These are phyloP conservation scores for Magnaporthiopsis rhizophila DNA, from an alignment of 2,329 filamentous ascomycete species.

Conservation along the genomic window DNA sequence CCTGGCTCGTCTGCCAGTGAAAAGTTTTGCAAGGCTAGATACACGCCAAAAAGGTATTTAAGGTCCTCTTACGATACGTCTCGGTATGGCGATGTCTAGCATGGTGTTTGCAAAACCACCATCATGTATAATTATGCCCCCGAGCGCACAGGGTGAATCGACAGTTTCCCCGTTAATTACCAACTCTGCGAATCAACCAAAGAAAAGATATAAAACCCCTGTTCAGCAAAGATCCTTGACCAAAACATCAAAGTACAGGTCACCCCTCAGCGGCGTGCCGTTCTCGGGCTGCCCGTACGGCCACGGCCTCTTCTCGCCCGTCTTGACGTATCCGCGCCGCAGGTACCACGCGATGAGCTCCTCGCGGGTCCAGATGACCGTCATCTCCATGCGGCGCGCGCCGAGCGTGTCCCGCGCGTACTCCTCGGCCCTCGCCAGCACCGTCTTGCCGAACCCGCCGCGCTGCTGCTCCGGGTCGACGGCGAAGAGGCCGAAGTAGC, in stretches of 20 bases:
- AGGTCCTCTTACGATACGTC: too few relatives aligned
- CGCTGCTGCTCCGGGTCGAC: conserved; percentile 34
- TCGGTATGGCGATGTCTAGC: too few relatives aligned
- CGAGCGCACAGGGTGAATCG: too few relatives aligned
- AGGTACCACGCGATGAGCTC: conserved; percentile 40
- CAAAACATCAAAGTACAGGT: conserved; percentile 33
- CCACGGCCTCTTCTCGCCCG: conserved; percentile 32
- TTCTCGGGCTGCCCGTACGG: conserved; percentile 30
- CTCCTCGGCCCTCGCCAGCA: conserved; percentile 32
- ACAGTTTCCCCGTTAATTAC: too few relatives aligned
- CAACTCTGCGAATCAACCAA: not conserved
- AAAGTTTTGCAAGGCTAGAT: too few relatives aligned
- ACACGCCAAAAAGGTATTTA: too few relatives aligned
- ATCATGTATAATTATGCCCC: too few relatives aligned
- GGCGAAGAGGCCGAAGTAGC: conserved; percentile 41
- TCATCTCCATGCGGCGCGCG: conserved; percentile 31
- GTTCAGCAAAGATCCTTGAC: conserved; percentile 25
- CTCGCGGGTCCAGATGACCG: conserved; percentile 31
- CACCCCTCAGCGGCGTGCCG: conserved; percentile 30
- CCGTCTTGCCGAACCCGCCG: conserved; percentile 33
- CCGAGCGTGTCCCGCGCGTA: conserved; percentile 26
- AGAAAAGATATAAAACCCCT: not conserved
- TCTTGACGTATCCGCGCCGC: conserved; percentile 31
- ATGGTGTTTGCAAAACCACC: too few relatives aligned
- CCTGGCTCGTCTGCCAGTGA: too few relatives aligned